These are phyloP conservation scores for Carex sylvatica DNA, from an alignment of 202 grass and related monocot genomes.

Conservation along the genomic window DNA sequence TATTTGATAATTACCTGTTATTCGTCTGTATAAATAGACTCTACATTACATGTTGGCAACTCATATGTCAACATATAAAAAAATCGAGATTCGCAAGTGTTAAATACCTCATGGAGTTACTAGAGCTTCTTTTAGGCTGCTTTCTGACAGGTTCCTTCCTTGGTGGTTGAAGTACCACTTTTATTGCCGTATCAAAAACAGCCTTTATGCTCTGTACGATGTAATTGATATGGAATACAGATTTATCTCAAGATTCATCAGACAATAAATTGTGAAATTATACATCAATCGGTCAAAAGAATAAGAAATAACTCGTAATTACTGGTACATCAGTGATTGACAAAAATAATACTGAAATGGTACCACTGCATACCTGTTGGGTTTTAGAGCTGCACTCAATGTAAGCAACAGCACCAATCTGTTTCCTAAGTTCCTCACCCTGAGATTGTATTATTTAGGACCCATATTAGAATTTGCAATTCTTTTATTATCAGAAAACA, in stretches of 20 bases:
- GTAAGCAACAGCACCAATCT: constrained; percentile 71
- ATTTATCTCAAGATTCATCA: background rate
- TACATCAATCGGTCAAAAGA: background rate
- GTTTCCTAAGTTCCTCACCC: constrained; percentile 82
- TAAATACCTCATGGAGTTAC: constrained; percentile 46
- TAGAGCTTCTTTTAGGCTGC: constrained; percentile 40
- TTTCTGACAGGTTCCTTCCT: constrained; percentile 52
- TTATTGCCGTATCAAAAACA: constrained; percentile 86
- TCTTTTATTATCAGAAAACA: background rate
- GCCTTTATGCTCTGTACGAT: constrained; percentile 62
- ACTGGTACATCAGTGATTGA: background rate
- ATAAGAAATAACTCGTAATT: background rate
- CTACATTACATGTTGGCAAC: background rate
- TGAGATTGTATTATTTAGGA: constrained; percentile 17
- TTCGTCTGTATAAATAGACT: background rate
- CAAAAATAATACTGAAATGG: background rate
- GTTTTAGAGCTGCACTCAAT: constrained; percentile 96
- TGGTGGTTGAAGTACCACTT: constrained; percentile 80
- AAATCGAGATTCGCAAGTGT: constrained; percentile 10
- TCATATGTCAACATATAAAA: background rate
- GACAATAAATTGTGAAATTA: background rate
- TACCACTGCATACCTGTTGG: constrained; percentile 45
- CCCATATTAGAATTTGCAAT: background rate
- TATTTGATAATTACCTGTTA: no score
- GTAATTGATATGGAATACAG: constrained; percentile 11